Percentiles rank a stretch among this genome's conserved stretches.
Conservation (phyloP, 495 filamentous ascomycete species). For the Pyrenopolyporus hunteri region DNA sequence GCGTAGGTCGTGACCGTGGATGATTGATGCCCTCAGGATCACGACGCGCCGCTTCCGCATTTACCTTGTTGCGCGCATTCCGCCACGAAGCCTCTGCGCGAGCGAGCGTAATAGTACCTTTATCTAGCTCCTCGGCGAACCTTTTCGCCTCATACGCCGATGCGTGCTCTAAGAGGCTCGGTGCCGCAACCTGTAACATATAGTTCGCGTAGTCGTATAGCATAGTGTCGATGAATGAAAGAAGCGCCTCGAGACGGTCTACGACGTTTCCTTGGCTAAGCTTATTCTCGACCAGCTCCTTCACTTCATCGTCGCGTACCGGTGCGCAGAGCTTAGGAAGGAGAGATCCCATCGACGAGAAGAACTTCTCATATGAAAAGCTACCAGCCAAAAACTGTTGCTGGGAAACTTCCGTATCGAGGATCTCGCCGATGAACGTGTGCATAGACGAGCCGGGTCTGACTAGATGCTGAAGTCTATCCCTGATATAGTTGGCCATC, state of each 20-base stretch:
- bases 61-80: slow-evolving; percentile 68
- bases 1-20: slow-evolving; percentile 58
- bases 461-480: slow-evolving; percentile 81
- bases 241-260: slow-evolving; percentile 79
- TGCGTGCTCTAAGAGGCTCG: slow-evolving; percentile 80
- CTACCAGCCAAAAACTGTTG: slow-evolving; percentile 78
- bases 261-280: slow-evolving; percentile 77
- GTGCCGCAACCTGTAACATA: slow-evolving; percentile 79
- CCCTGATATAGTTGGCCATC: slow-evolving; percentile 81
- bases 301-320: slow-evolving; percentile 83
- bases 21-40: slow-evolving; percentile 71
- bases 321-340: slow-evolving; percentile 95
- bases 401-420: slow-evolving; percentile 78
- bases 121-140: slow-evolving; percentile 73
- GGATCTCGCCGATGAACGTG: slow-evolving; percentile 79
- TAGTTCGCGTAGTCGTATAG: slow-evolving; percentile 97
- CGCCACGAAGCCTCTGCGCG: slow-evolving; percentile 76
- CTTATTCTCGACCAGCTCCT: slow-evolving; percentile 73
- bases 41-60: slow-evolving; percentile 72
- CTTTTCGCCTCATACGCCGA: slow-evolving; percentile 77
- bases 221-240: slow-evolving; percentile 86
- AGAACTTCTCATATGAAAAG: slow-evolving; percentile 95
- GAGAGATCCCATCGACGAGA: slow-evolving; percentile 84
- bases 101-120: slow-evolving; percentile 61
- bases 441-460: slow-evolving; percentile 81